These are phyloP conservation scores for Conticribra guillardii DNA, from an alignment of 108 stramenopile genomes.

Conservation along the genomic window DNA sequence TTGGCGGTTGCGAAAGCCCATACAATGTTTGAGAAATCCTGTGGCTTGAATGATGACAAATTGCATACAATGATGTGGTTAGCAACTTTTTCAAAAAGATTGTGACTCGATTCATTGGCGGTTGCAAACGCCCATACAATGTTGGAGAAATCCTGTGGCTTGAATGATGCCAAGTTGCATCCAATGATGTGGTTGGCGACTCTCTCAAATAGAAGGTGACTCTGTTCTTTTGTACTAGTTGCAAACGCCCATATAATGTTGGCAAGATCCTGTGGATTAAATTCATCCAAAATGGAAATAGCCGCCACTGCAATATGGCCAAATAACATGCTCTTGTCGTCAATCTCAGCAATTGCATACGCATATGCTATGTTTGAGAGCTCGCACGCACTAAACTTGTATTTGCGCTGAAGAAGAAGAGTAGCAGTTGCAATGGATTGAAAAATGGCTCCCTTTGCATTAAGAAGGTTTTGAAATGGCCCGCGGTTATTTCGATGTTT, in stretches of 20 bases:
- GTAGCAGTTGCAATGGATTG: neutral
- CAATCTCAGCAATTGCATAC: neutral
- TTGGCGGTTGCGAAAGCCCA: neutral
- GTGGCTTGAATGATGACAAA: too few species aligned
- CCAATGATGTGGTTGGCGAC: too few species aligned
- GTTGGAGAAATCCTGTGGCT: slow-evolving; percentile 17
- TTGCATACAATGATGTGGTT: neutral
- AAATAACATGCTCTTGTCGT: neutral
- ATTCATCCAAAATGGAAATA: neutral
- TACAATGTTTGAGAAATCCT: too few species aligned
- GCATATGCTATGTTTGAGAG: slow-evolving; percentile 6
- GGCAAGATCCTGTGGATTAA: too few species aligned
- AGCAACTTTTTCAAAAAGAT: slow-evolving; percentile 10
- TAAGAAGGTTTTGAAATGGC: neutral
- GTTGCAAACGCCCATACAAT: too few species aligned
- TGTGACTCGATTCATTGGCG: neutral
- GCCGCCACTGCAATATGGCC: slow-evolving; percentile 2
- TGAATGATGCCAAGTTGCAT: slow-evolving; percentile 15
- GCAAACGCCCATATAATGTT: slow-evolving; percentile 14
- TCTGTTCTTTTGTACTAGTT: neutral
- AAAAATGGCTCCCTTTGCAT: neutral
- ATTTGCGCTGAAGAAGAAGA: neutral
- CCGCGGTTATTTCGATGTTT: neutral
- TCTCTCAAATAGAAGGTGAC: neutral
- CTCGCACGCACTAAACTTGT: neutral